phyloP scores from a whole-genome alignment of 306 rosid species.

The Carpinus viminea region DNA sequence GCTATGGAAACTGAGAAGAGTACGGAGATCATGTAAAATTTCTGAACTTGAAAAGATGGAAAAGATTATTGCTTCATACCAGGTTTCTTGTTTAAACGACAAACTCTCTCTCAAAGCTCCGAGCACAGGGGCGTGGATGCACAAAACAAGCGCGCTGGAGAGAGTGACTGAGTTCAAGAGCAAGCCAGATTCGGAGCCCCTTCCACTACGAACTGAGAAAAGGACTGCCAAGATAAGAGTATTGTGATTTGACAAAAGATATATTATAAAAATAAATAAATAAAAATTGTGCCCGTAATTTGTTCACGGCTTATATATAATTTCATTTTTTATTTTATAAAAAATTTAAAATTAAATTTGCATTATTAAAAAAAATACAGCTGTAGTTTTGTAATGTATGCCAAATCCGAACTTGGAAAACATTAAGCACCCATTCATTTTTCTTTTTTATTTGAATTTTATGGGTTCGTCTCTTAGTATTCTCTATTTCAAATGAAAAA shows the following conservation, averaged over 20 bases:
- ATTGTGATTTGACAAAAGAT: neutral
- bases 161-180: neutral
- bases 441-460: no score
- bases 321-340: no score
- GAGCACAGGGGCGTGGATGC: neutral
- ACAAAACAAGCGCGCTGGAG: neutral
- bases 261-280: no score
- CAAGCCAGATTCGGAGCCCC: constrained; percentile 23
- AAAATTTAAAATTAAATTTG: no score
- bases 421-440: no score
- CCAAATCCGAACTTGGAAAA: no score
- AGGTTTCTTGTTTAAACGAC: neutral
- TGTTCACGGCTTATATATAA: no score
- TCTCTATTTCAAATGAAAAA: no score
- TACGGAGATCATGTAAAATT: neutral
- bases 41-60: constrained; percentile 1
- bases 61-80: constrained; percentile 27
- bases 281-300: no score
- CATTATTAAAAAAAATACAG: no score
- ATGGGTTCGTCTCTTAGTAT: no score
- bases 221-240: neutral
- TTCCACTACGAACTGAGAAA: neutral
- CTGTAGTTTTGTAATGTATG: no score
- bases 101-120: neutral
- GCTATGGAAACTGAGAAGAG: constrained; percentile 5